phyloP scores from a whole-genome alignment of 352 stramenopile genomes.

The Phytopythium kandeliae region DNA sequence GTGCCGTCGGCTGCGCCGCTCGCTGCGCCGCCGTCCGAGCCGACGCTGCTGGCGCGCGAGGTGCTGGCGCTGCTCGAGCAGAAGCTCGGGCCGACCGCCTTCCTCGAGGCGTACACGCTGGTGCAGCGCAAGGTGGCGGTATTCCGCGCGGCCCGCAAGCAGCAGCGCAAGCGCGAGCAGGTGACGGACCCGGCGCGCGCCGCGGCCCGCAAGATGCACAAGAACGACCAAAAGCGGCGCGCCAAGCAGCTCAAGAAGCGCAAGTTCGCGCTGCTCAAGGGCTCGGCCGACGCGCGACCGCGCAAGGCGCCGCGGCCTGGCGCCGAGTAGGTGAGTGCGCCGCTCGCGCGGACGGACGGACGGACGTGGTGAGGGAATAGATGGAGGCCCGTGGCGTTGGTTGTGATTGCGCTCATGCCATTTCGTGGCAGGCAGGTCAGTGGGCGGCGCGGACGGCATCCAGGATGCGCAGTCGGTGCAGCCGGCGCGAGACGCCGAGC shows the following conservation, averaged over 20 bases:
- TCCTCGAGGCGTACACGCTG: conserved; percentile 79
- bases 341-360: too few species aligned
- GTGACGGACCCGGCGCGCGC: conserved; percentile 70
- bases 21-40: conserved; percentile 35
- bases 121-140: conserved; percentile 77
- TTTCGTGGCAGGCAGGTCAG: too few species aligned
- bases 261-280: conserved; percentile 85
- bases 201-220: conserved; percentile 75
- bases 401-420: too few species aligned
- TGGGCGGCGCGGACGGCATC: conserved; percentile 13
- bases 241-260: conserved; percentile 86
- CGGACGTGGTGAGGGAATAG: too few species aligned
- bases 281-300: conserved; percentile 51
- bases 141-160: conserved; percentile 63
- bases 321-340: conserved; percentile 27
- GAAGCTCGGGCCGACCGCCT: conserved; percentile 64
- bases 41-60: conserved; percentile 67
- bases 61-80: conserved; percentile 83
- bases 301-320: conserved; percentile 60
- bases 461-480: conserved; percentile 74
- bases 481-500: conserved; percentile 51
- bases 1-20: too few species aligned
- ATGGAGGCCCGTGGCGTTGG: too few species aligned
- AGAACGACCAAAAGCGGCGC: conserved; percentile 80
- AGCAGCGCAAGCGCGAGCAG: conserved; percentile 74